A percentile compares a stretch with the other conserved stretches of the same genome.
Evolutionary conservation across 768 basidiomycete genomes (phyloP).

Genomic region (Suillus plorans): DNA sequence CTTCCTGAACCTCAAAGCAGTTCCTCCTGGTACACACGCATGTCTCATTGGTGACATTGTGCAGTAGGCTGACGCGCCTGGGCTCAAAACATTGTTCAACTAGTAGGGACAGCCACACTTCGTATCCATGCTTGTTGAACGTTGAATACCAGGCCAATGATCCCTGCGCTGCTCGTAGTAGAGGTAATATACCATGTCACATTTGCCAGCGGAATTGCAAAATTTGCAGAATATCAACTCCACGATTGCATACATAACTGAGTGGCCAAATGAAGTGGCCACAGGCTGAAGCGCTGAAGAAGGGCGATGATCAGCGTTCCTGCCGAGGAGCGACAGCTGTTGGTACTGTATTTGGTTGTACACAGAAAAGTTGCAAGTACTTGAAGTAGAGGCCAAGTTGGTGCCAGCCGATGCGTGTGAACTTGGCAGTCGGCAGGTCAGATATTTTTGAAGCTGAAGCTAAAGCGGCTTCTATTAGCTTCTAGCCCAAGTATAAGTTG

Average conservation of each 20-base stretch:
- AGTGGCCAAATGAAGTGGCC: neutral
- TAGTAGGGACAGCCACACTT: slow-evolving; percentile 47
- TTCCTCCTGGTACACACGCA: slow-evolving; percentile 52
- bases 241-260: slow-evolving; percentile 24
- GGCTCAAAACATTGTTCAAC: slow-evolving; percentile 76
- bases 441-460: neutral
- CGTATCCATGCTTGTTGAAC: slow-evolving; percentile 74
- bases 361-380: neutral
- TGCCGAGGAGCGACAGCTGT: neutral
- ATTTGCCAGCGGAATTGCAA: slow-evolving; percentile 15
- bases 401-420: neutral
- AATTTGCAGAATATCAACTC: slow-evolving; percentile 39
- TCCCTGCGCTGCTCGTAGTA: slow-evolving; percentile 60
- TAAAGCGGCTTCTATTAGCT: neutral
- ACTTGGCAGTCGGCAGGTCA: neutral
- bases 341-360: neutral
- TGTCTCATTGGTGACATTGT: slow-evolving; percentile 74
- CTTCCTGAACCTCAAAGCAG: slow-evolving; percentile 73
- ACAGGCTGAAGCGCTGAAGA: neutral
- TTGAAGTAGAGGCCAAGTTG: neutral
- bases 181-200: slow-evolving; percentile 44
- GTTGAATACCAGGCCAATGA: slow-evolving; percentile 77
- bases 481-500: neutral
- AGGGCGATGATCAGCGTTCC: neutral
- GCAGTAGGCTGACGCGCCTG: slow-evolving; percentile 54